phyloP scores from a whole-genome alignment of 208 protist species.

The Crithidia fasciculata region DNA sequence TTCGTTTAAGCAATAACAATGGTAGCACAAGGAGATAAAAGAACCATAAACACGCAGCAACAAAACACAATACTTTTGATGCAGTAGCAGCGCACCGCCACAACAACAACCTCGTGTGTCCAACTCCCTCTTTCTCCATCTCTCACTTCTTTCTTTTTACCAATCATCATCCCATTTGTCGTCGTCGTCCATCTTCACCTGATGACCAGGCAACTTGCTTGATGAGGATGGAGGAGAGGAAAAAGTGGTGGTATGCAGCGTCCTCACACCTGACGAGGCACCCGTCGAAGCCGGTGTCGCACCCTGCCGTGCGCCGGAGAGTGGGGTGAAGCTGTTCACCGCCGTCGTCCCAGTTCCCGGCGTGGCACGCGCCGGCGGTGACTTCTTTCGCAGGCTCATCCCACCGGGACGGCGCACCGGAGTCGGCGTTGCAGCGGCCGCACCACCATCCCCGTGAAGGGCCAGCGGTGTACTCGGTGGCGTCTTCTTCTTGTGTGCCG shows the following conservation, averaged over 20 bases:
- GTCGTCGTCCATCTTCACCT: slow-evolving; percentile 44
- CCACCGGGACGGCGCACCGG: slow-evolving; percentile 5
- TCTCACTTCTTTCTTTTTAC: slow-evolving; percentile 9
- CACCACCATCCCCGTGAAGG: too few species aligned
- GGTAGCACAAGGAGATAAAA: slow-evolving; percentile 8
- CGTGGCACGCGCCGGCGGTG: slow-evolving; percentile 16
- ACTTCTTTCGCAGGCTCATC: slow-evolving; percentile 44
- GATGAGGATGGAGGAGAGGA: slow-evolving; percentile 1
- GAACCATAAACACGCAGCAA: neutral
- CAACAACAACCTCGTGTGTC: neutral
- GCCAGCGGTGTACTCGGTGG: slow-evolving; percentile 20
- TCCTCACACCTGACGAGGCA: neutral
- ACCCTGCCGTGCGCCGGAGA: neutral
- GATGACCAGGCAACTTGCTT: slow-evolving; percentile 6
- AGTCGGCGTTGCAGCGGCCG: neutral
- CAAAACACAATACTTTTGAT: slow-evolving; percentile 4
- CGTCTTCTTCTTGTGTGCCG: slow-evolving; percentile 8
- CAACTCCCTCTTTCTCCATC: neutral
- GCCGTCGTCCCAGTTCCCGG: neutral
- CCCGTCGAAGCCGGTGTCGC: neutral
- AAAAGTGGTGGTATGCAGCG: slow-evolving; percentile 4
- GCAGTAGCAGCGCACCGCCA: too few species aligned
- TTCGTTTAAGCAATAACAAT: neutral
- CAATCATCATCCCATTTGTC: slow-evolving; percentile 72
- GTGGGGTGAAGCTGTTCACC: neutral